Evolutionary conservation across 1,284 basidiomycete genomes (phyloP).

Genomic region (Prillingera fragicola): DNA sequence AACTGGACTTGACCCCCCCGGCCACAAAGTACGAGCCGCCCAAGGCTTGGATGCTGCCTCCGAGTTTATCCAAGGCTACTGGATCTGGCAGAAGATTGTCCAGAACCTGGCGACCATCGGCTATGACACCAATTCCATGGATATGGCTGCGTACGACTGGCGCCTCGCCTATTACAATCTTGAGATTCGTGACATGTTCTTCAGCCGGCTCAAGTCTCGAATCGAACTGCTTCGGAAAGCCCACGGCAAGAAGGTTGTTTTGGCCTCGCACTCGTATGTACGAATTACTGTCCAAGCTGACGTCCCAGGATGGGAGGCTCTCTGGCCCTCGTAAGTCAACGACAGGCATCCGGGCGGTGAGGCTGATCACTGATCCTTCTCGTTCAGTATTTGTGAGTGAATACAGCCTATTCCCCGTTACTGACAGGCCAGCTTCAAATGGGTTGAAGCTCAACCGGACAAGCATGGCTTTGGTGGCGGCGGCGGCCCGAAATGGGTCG

Average conservation of each 20-base stretch:
- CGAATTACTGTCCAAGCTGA: neutral
- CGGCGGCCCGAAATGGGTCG: conserved; percentile 87
- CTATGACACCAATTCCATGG: conserved; percentile 85
- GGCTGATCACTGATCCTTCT: conserved; percentile 1
- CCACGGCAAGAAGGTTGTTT: conserved; percentile 73
- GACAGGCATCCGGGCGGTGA: too few species aligned
- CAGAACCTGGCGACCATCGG: conserved; percentile 84
- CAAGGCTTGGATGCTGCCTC: conserved; percentile 66
- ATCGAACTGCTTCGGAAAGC: conserved; percentile 76
- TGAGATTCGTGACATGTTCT: conserved; percentile 89
- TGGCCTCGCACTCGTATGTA: conserved; percentile 66
- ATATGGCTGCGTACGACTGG: conserved; percentile 87
- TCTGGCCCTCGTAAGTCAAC: conserved; percentile 47
- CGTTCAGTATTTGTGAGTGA: conserved; percentile 40
- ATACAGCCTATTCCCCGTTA: neutral
- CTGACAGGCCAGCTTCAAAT: conserved; percentile 65
- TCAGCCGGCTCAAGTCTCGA: conserved; percentile 74
- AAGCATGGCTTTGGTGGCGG: conserved; percentile 60
- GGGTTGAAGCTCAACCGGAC: conserved; percentile 74
- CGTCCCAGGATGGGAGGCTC: conserved; percentile 71
- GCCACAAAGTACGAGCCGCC: conserved; percentile 83
- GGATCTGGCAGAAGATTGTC: conserved; percentile 95
- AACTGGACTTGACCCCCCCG: conserved; percentile 85
- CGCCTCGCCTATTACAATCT: conserved; percentile 81
- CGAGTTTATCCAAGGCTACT: conserved; percentile 88